Evolutionary conservation across 345 rosid species (phyloP).

Genomic region (Moricandia moricandioides): DNA sequence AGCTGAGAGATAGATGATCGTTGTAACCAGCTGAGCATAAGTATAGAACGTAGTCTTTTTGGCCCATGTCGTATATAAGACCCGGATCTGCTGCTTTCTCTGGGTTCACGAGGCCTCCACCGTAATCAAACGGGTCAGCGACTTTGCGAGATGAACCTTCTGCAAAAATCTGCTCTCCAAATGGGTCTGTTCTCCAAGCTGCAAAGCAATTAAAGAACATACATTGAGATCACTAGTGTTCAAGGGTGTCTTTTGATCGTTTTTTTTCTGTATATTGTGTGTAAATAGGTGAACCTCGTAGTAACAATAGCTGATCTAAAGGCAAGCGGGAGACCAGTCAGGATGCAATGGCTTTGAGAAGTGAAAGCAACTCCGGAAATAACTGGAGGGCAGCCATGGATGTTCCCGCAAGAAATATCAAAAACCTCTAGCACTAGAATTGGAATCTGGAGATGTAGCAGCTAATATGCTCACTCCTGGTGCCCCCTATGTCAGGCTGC

Average conservation of each 20-base stretch:
- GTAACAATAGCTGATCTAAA: conserved; percentile 50
- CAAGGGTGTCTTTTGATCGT: not conserved
- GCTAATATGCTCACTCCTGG: conserved; percentile 47
- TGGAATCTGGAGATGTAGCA: conserved; percentile 32
- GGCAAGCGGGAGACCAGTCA: conserved; percentile 47
- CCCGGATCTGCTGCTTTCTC: conserved; percentile 57
- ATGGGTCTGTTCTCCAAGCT: conserved; percentile 45
- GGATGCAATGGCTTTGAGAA: conserved; percentile 42
- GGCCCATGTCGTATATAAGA: conserved; percentile 52
- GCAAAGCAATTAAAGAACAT: not conserved
- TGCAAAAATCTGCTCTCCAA: conserved; percentile 44
- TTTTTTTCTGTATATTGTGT: not conserved
- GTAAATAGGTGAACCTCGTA: conserved; percentile 40
- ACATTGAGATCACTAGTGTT: not conserved
- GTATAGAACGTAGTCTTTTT: conserved; percentile 48
- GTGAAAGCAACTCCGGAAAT: conserved; percentile 43
- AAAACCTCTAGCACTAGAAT: conserved; percentile 5
- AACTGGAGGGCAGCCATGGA: conserved; percentile 47
- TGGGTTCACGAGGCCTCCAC: conserved; percentile 64
- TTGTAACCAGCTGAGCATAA: conserved; percentile 48
- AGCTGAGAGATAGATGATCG: conserved; percentile 52
- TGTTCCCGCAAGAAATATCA: conserved; percentile 31
- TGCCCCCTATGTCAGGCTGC: conserved; percentile 43
- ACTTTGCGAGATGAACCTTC: conserved; percentile 39
- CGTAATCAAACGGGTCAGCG: conserved; percentile 53